Conservation (phyloP, 179 eudicot genomes). For the Gypsophila paniculata region DNA sequence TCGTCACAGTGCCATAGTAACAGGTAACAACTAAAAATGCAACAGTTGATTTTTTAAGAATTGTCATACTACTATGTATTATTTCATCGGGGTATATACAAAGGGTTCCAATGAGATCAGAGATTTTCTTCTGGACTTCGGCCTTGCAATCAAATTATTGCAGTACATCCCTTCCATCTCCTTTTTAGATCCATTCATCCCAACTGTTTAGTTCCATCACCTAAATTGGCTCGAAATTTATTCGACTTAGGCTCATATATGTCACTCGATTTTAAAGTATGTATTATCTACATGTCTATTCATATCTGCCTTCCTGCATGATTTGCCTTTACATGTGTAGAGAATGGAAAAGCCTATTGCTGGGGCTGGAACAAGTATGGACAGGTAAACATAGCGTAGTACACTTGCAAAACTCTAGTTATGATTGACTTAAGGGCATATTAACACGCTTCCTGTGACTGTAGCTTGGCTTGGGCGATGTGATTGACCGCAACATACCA, state of each 20-base stretch:
- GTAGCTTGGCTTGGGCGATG: slow-evolving; percentile 95
- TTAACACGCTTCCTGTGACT: background rate
- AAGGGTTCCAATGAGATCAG: too few species aligned
- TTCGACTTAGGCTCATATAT: background rate
- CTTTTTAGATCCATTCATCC: too few species aligned
- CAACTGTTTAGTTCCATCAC: too few species aligned
- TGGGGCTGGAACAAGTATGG: slow-evolving; percentile 99
- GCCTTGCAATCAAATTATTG: too few species aligned
- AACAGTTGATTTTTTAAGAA: too few species aligned
- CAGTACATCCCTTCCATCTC: too few species aligned
- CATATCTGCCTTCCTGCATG: background rate
- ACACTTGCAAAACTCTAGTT: background rate
- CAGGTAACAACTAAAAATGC: slow-evolving; percentile 52
- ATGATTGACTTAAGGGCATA: background rate
- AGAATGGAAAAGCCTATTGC: slow-evolving; percentile 70
- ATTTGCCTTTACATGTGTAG: slow-evolving; percentile 30
- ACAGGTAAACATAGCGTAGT: slow-evolving; percentile 47
- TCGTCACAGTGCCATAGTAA: slow-evolving; percentile 82
- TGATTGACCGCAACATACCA: slow-evolving; percentile 85
- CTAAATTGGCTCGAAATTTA: background rate
- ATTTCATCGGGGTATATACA: too few species aligned
- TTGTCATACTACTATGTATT: too few species aligned
- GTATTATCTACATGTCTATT: too few species aligned
- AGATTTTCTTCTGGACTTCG: too few species aligned
- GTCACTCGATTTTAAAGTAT: background rate